Base-by-base conservation (phyloP, 768 basidiomycete species). In the Trametes coccinea region DNA sequence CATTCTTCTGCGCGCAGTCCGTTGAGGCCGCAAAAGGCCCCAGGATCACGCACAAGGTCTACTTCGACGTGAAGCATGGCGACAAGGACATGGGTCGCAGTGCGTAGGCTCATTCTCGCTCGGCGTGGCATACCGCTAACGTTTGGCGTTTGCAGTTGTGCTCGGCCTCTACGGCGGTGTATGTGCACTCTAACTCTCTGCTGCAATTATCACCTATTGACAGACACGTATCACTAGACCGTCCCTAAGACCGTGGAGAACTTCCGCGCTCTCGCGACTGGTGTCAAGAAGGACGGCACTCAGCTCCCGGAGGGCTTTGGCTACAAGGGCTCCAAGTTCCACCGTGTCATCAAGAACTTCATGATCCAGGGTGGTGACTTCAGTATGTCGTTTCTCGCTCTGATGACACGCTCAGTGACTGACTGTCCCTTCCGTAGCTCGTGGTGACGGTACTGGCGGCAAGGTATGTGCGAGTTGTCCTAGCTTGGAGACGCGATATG, bases 331-430 rank as follows among this genome's bases (percentile, higher is more conserved):
- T 95, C 93, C 62, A 88, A 88, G 67, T 99, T 99, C 86, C 96
- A 99, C 78, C 90, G 95, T 72, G 85, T 98, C 63, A 96, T 97
- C 74, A 92, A 93, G 76, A 80, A 90, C 69, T 96, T 96, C 77
- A 96, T 96, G 94, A 94, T 96, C 68, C 95, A 98, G 78, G 95
- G 95, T 70, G 96, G 96, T 77, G 96, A 98, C 79, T 99, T 98
- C 77, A 97, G 92, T 90, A 74, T 69, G 90, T 84, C 22, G 27
- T 16, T 34, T 10, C 14, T 16, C 33, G 60, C 10, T 17, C 37
- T 62, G 54, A 9, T 43, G 43, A 37, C 52, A 66, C 45, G 59
- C 0, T 68, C 52, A 60, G 66, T 60, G 55, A 58, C 29, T 27
- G 11, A 39, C 11, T 11, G 34, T 72, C 43, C 37, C 50, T 66